A percentile compares a stretch with the other conserved stretches of the same genome.
These are phyloP conservation scores for Celoporthe dispersa DNA, from an alignment of 2,329 filamentous ascomycete genomes.

Conservation along the genomic window DNA sequence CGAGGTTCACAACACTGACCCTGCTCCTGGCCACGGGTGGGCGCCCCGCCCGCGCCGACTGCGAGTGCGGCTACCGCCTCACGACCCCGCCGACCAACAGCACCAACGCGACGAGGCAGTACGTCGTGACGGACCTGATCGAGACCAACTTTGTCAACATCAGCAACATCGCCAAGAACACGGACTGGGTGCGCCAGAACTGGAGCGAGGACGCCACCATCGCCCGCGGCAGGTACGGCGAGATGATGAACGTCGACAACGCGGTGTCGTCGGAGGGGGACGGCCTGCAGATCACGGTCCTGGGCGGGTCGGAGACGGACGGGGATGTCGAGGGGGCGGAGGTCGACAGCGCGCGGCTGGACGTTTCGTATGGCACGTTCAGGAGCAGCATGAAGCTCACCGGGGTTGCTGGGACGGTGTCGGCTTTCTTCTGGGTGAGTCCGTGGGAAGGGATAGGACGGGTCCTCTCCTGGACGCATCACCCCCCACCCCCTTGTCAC, in stretches of 20 bases:
- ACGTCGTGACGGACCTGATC: conserved; percentile 68
- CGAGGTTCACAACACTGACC: conserved; percentile 27
- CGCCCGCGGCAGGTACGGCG: conserved; percentile 68
- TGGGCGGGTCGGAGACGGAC: conserved; percentile 41
- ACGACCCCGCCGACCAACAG: conserved; percentile 54
- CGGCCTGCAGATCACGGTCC: conserved; percentile 63
- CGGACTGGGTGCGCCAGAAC: conserved; percentile 68
- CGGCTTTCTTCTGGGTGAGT: conserved; percentile 78
- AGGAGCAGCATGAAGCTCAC: conserved; percentile 69
- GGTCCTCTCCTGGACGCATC: not conserved
- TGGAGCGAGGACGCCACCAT: conserved; percentile 66
- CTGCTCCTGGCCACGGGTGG: conserved; percentile 16
- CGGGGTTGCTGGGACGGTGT: conserved; percentile 67
- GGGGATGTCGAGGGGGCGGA: conserved; percentile 66
- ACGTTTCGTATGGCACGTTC: conserved; percentile 73
- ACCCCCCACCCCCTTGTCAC: not conserved
- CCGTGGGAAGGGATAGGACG: not conserved
- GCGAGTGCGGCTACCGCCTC: conserved; percentile 74
- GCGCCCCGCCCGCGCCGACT: conserved; percentile 49
- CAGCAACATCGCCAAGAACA: conserved; percentile 50
- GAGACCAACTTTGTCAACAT: conserved; percentile 73
- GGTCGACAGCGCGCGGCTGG: conserved; percentile 61
- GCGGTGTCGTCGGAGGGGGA: conserved; percentile 55
- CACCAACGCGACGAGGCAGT: conserved; percentile 41
- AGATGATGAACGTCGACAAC: conserved; percentile 63